Evolutionary conservation across 169 alveolate species (phyloP).

Genomic region (Plasmodium adleri): DNA sequence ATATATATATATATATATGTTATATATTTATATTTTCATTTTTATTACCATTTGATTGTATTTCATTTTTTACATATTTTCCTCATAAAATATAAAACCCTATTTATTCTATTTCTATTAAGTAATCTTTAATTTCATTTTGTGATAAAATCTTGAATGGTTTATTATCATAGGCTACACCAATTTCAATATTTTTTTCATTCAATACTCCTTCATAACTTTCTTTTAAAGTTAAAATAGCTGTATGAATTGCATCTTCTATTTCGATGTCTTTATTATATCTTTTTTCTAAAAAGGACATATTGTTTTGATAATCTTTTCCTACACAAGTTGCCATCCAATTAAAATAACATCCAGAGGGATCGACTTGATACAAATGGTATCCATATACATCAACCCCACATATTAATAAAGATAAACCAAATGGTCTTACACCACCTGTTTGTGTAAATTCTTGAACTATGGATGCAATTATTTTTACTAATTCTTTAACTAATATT

Average conservation of each 20-base stretch:
- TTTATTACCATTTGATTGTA: no score
- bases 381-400: constrained; percentile 92
- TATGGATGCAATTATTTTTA: constrained; percentile 96
- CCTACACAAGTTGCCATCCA: constrained; percentile 99
- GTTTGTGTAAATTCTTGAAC: constrained; percentile 99
- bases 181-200: constrained; percentile 97
- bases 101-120: constrained; percentile 92
- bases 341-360: constrained; percentile 98
- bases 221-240: constrained; percentile 93
- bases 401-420: constrained; percentile 94
- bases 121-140: constrained; percentile 92
- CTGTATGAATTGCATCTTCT: constrained; percentile 97
- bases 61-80: no score
- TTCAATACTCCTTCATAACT: constrained; percentile 98
- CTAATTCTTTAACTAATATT: constrained; percentile 95
- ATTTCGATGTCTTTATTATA: constrained; percentile 95
- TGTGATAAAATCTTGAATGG: constrained; percentile 91
- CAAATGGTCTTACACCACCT: constrained; percentile 99
- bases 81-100: background rate
- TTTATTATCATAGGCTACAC: constrained; percentile 93
- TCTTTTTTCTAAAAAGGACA: constrained; percentile 97
- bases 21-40: no score
- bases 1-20: no score
- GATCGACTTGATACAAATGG: constrained; percentile 96
- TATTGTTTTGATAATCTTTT: constrained; percentile 95